Base-by-base conservation (phyloP, 805 yeast genomes). In the Alloascoidea africana region DNA sequence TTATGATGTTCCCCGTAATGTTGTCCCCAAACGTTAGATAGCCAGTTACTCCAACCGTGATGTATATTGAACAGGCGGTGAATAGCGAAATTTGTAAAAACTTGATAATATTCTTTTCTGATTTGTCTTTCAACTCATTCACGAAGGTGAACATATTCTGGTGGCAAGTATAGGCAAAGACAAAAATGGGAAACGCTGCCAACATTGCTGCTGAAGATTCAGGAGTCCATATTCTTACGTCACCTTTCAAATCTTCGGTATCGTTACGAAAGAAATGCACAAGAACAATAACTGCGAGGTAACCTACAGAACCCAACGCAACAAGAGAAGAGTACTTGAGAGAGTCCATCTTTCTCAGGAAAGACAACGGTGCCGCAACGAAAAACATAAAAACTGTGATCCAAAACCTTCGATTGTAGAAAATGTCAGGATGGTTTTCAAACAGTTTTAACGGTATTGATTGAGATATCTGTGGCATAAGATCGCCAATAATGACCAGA, bases 81-180 rank as follows among this genome's bases (percentile, higher is more conserved):
- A 68, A 62, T 42, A 85, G 70, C 1, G 87, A 74, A 5, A 58
- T 44, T 14, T 55, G 42, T 16, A 77, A 68, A 30, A 83, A 64
- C 14, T 49, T 55, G 40, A 63, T 58, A 42, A 75, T 60, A 23
- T 59, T 61, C 4, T 51, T 41, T n/a, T 69, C 58, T 0, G 79
- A 59, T 42, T 66, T 68, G 45, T 73, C 73, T 18, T 55, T 57
- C 18, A 87, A 67, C 58, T 89, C 97, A 49, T 87, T 89, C 39
- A 86, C 70, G 39, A 87, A 71, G 1, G 94, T 74, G 49, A 84
- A 85, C 85, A 84, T 84, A 58, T 89, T 89, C 55, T 89, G 96
- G 52, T 89, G 96, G 49, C 96, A 91, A 0, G 97, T 89, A 57
- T 76, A 89, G 0, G 96, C 95, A 63, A 89, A 87, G 11, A 89